phyloP scores from a whole-genome alignment of 441 rosid species.

The Monsonia emarginata region DNA sequence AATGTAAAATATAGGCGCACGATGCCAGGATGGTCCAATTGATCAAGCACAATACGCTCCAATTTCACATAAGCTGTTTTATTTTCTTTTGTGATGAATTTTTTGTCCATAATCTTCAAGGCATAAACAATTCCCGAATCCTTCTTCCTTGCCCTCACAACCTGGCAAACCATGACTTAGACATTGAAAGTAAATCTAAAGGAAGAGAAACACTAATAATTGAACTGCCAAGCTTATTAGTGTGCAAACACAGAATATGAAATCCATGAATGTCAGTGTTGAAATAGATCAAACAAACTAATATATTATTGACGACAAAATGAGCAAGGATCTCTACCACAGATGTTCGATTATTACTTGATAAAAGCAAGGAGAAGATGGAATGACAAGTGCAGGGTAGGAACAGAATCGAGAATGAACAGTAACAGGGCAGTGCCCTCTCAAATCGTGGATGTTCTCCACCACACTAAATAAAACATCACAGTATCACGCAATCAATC shows the following conservation, averaged over 20 bases:
- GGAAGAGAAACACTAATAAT: neutral
- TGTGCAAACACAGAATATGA: neutral
- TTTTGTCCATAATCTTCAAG: conserved; percentile 97
- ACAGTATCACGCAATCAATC: neutral
- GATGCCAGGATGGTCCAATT: conserved; percentile 63
- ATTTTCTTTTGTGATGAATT: conserved; percentile 95
- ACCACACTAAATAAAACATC: neutral
- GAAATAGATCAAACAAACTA: neutral
- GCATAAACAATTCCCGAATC: conserved; percentile 81
- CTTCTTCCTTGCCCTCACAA: conserved; percentile 90
- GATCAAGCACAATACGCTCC: conserved; percentile 71
- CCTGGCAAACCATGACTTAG: conserved; percentile 35
- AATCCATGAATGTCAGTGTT: neutral
- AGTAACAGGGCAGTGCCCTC: neutral
- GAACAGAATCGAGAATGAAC: neutral
- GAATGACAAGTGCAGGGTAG: neutral
- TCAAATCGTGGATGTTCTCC: neutral
- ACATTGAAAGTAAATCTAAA: conserved; percentile 18
- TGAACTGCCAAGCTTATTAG: neutral
- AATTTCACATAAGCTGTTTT: conserved; percentile 92
- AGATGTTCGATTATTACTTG: neutral
- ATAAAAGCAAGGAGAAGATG: neutral
- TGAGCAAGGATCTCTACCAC: neutral
- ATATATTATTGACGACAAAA: neutral
- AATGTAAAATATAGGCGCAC: conserved; percentile 56